Evolutionary conservation across 495 filamentous ascomycete species (phyloP).

Genomic region (Aspergillus nanangensis): DNA sequence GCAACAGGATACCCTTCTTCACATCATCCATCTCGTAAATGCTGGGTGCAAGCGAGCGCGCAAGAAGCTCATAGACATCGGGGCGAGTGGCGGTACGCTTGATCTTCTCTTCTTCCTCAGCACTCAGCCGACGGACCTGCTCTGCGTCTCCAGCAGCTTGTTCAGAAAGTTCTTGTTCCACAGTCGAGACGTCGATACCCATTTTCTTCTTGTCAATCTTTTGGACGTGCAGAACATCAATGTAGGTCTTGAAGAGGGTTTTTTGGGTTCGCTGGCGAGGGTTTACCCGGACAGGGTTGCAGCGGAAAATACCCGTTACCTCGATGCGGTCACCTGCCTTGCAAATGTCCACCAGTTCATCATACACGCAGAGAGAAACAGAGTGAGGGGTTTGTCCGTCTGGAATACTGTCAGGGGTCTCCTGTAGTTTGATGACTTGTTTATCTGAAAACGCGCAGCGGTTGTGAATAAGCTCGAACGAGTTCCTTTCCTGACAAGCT

Average conservation of each 20-base stretch:
- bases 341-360: constrained; percentile 95
- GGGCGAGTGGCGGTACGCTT: constrained; percentile 71
- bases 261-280: constrained; percentile 90
- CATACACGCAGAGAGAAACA: constrained; percentile 92
- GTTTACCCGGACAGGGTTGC: constrained; percentile 91
- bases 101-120: constrained; percentile 92
- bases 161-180: constrained; percentile 79
- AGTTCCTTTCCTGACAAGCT: constrained; percentile 81
- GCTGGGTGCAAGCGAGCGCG: constrained; percentile 88
- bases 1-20: constrained; percentile 95
- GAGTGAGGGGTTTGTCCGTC: constrained; percentile 97
- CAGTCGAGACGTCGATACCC: constrained; percentile 84
- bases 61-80: constrained; percentile 91
- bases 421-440: constrained; percentile 97
- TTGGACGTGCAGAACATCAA: constrained; percentile 92
- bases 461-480: constrained; percentile 98
- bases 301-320: constrained; percentile 94
- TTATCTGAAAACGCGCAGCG: constrained; percentile 93
- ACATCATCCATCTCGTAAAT: constrained; percentile 99
- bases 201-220: constrained; percentile 93
- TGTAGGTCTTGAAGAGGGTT: constrained; percentile 94
- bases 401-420: constrained; percentile 91
- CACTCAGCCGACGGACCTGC: constrained; percentile 74
- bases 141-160: constrained; percentile 71
- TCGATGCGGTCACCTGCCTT: constrained; percentile 96